Percentiles rank a stretch among this genome's conserved stretches.
These are phyloP conservation scores for Lagenidium sp. DNA, from an alignment of 352 stramenopile genomes.

Conservation along the genomic window DNA sequence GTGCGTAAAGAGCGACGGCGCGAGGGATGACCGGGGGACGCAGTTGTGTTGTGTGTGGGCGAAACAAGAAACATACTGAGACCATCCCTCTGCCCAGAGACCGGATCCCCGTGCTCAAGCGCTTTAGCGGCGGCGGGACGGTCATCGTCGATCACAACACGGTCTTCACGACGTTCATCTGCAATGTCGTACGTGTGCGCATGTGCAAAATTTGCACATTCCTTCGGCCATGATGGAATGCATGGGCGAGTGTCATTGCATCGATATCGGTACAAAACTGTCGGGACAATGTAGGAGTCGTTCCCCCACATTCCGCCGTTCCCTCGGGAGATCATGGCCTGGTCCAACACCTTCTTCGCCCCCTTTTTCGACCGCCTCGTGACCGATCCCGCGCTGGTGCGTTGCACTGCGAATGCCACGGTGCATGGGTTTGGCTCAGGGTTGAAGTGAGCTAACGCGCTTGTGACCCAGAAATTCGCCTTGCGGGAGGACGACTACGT, in stretches of 20 bases:
- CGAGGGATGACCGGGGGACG: too few relatives aligned
- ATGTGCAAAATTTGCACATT: neutral
- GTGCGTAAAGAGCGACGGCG: too few relatives aligned
- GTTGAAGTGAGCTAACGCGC: too few relatives aligned
- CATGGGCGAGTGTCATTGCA: too few relatives aligned
- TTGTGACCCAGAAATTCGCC: conserved; percentile 59
- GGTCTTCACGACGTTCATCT: conserved; percentile 90
- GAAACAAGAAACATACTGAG: too few relatives aligned
- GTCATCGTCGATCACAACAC: conserved; percentile 95
- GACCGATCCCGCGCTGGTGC: conserved; percentile 12
- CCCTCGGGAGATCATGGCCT: conserved; percentile 91
- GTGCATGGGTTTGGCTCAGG: too few relatives aligned
- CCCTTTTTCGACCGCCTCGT: conserved; percentile 64
- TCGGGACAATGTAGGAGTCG: too few relatives aligned
- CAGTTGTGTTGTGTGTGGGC: too few relatives aligned
- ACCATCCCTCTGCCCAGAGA: conserved; percentile 29
- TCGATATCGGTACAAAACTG: too few relatives aligned
- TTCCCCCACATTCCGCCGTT: conserved; percentile 74
- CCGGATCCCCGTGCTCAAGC: conserved; percentile 84
- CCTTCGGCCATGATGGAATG: too few relatives aligned
- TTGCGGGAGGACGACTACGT: conserved; percentile 96
- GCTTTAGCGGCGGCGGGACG: conserved; percentile 96
- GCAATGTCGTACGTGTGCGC: conserved; percentile 42
- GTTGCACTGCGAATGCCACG: too few relatives aligned
- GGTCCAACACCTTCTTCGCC: conserved; percentile 74